Percentiles rank a stretch among this genome's conserved stretches.
Conservation (phyloP, 495 filamentous ascomycete genomes). For the Trichoderma reesei region DNA sequence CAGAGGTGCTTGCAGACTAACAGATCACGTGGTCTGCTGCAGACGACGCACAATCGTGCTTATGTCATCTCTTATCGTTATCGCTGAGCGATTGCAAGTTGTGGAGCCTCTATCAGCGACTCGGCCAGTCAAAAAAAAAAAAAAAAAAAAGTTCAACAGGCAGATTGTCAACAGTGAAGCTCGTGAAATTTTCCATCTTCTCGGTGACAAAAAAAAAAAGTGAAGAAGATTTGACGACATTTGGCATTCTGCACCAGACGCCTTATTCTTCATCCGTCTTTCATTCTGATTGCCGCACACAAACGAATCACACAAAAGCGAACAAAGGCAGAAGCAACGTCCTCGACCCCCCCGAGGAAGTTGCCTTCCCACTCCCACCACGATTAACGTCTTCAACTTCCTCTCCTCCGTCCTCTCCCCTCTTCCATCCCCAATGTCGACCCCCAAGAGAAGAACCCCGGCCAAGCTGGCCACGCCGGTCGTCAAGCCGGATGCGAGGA, state of each 20-base stretch:
- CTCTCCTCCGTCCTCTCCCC: neutral
- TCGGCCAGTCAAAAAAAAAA: slow-evolving; percentile 10
- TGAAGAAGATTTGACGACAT: neutral
- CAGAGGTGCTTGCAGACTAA: too few species aligned
- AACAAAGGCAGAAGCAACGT: too few species aligned
- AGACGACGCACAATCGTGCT: neutral
- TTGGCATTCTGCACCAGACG: neutral
- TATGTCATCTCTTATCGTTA: neutral
- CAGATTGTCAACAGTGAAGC: neutral
- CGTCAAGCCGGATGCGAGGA: slow-evolving; percentile 49
- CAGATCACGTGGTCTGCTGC: too few species aligned
- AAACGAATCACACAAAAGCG: too few species aligned
- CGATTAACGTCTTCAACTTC: too few species aligned
- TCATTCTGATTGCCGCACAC: too few species aligned
- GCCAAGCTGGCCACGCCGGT: slow-evolving; percentile 37
- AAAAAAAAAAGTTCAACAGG: neutral
- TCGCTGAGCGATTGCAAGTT: too few species aligned
- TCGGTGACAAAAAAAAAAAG: neutral
- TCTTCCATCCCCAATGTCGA: slow-evolving; percentile 31
- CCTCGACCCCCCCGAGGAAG: too few species aligned
- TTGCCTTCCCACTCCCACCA: neutral
- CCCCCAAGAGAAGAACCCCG: slow-evolving; percentile 39
- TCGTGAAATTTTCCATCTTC: slow-evolving; percentile 10
- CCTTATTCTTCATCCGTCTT: neutral
- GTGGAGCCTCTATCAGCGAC: too few species aligned